A percentile compares a stretch with the other conserved stretches of the same genome.
Evolutionary conservation across 1,284 basidiomycete genomes (phyloP).

Genomic region (Kalmanozyma brasiliensis): DNA sequence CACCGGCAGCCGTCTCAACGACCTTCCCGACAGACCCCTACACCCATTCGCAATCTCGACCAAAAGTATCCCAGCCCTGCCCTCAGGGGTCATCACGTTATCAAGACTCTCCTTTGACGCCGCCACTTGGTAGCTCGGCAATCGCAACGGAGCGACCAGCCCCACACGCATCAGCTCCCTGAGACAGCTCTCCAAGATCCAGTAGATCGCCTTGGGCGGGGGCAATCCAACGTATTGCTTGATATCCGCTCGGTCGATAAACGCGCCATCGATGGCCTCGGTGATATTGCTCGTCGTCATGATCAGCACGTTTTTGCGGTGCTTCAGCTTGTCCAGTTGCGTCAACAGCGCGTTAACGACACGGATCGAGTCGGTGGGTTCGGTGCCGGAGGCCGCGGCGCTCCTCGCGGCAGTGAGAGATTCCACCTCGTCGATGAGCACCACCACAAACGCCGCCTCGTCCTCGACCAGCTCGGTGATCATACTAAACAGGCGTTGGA

Average conservation of each 20-base stretch:
- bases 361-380: slow-evolving; percentile 93
- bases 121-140: slow-evolving; percentile 11
- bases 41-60: slow-evolving; percentile 77
- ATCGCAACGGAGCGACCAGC: slow-evolving; percentile 72
- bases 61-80: slow-evolving; percentile 72
- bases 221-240: slow-evolving; percentile 93
- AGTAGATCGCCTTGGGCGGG: slow-evolving; percentile 88
- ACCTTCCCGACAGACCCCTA: slow-evolving; percentile 87
- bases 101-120: not conserved
- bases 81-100: not conserved
- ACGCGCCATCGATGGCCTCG: slow-evolving; percentile 93
- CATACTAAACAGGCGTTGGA: slow-evolving; percentile 88
- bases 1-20: slow-evolving; percentile 87
- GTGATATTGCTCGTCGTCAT: slow-evolving; percentile 97
- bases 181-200: slow-evolving; percentile 87
- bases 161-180: slow-evolving; percentile 80
- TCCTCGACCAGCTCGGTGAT: slow-evolving; percentile 89
- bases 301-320: slow-evolving; percentile 90
- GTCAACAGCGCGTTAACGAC: slow-evolving; percentile 98
- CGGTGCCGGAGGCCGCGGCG: slow-evolving; percentile 90
- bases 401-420: slow-evolving; percentile 91
- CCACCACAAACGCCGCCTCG: slow-evolving; percentile 87
- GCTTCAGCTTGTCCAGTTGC: slow-evolving; percentile 93
- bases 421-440: slow-evolving; percentile 96
- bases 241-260: slow-evolving; percentile 95